phyloP scores from a whole-genome alignment of 148 eudicot genomes.

The Rhododendron mucronatum region DNA sequence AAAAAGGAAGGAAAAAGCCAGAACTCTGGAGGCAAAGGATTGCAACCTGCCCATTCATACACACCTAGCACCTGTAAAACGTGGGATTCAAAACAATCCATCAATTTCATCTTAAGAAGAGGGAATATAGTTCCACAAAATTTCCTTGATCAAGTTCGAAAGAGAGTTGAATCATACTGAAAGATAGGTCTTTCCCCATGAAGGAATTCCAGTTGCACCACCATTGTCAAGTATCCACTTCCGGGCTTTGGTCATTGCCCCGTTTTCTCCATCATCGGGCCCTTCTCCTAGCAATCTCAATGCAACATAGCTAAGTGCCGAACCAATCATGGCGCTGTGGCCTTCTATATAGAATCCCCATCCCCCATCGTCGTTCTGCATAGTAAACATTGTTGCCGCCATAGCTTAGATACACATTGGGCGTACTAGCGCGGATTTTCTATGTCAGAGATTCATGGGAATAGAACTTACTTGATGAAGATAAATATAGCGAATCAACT shows the following conservation, averaged over 20 bases:
- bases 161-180: slow-evolving; percentile 13
- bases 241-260: slow-evolving; percentile 23
- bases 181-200: slow-evolving; percentile 37
- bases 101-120: neutral
- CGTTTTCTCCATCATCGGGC: slow-evolving; percentile 23
- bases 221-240: slow-evolving; percentile 39
- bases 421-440: neutral
- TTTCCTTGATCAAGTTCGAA: neutral
- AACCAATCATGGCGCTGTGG: slow-evolving; percentile 32
- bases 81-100: neutral
- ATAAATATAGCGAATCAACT: slow-evolving; percentile 29
- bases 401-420: neutral
- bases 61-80: slow-evolving; percentile 28
- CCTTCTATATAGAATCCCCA: slow-evolving; percentile 36
- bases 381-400: neutral
- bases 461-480: slow-evolving; percentile 24
- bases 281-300: slow-evolving; percentile 29
- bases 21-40: slow-evolving; percentile 34
- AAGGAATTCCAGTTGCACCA: slow-evolving; percentile 32
- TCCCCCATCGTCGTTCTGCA: slow-evolving; percentile 32
- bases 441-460: neutral
- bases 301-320: slow-evolving; percentile 26
- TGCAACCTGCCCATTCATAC: slow-evolving; percentile 37
- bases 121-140: neutral
- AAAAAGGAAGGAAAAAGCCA: slow-evolving; percentile 34